A percentile compares a stretch with the other conserved stretches of the same genome.
phyloP scores from a whole-genome alignment of 257 asterid species.

The Datura wrightii region DNA sequence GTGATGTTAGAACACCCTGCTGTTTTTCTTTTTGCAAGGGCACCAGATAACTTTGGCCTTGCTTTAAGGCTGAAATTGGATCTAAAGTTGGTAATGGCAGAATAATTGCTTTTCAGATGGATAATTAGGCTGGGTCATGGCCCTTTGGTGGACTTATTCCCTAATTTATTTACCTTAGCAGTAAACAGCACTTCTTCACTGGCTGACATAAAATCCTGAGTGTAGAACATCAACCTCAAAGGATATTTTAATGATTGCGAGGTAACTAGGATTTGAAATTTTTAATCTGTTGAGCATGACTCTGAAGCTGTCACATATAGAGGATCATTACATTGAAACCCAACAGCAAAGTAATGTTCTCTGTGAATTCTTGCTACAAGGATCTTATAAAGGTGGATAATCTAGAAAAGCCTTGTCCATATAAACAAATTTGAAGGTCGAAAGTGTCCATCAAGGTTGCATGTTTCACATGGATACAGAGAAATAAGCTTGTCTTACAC shows the following conservation, averaged over 20 bases:
- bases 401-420: neutral
- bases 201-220: neutral
- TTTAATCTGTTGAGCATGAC: neutral
- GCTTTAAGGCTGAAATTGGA: neutral
- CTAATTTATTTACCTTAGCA: neutral
- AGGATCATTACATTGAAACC: slow-evolving; percentile 19
- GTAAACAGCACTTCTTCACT: neutral
- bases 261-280: neutral
- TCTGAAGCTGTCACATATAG: neutral
- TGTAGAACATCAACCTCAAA: neutral
- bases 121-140: neutral
- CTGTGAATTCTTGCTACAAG: slow-evolving; percentile 12
- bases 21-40: neutral
- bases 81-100: slow-evolving; percentile 6
- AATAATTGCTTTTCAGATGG: neutral
- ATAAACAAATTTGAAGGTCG: neutral
- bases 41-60: neutral
- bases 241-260: neutral
- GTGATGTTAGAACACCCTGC: neutral
- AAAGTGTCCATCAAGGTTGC: neutral
- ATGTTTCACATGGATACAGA: neutral
- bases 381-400: neutral
- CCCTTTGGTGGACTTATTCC: slow-evolving; percentile 14
- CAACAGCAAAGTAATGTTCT: neutral
- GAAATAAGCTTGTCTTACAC: neutral